Evolutionary conservation across 2,329 filamentous ascomycete species (phyloP).

Genomic region (Pestalotiopsis sp.): DNA sequence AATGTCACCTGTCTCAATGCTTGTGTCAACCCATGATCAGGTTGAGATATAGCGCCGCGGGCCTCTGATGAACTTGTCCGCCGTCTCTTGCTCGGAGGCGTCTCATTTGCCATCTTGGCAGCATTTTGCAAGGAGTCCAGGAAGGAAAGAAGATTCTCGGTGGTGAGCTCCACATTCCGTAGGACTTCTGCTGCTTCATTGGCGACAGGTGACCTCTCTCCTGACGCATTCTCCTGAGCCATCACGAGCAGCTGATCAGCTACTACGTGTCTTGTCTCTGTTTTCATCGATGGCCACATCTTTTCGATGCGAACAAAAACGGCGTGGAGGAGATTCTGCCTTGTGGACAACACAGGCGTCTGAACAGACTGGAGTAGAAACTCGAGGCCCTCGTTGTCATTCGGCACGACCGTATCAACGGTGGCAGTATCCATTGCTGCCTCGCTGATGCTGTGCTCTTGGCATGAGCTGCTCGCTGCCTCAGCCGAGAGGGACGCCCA

Average conservation of each 20-base stretch:
- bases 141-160: slow-evolving; percentile 71
- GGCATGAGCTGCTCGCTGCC: slow-evolving; percentile 54
- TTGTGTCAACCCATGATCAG: slow-evolving; percentile 29
- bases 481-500: slow-evolving; percentile 64
- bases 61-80: slow-evolving; percentile 63
- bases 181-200: slow-evolving; percentile 72
- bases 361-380: slow-evolving; percentile 52
- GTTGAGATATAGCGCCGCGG: slow-evolving; percentile 45
- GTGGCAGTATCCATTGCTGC: slow-evolving; percentile 43
- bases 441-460: slow-evolving; percentile 44
- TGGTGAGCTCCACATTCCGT: slow-evolving; percentile 72
- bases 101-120: slow-evolving; percentile 71
- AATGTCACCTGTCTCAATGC: slow-evolving; percentile 79
- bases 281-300: slow-evolving; percentile 75
- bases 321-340: slow-evolving; percentile 61
- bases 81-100: slow-evolving; percentile 75
- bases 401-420: slow-evolving; percentile 56
- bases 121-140: slow-evolving; percentile 74
- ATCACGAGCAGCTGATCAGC: slow-evolving; percentile 67
- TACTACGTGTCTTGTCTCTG: slow-evolving; percentile 59
- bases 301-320: slow-evolving; percentile 71
- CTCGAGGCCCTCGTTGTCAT: slow-evolving; percentile 54
- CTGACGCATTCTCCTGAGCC: slow-evolving; percentile 47
- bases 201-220: slow-evolving; percentile 44
- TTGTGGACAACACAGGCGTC: slow-evolving; percentile 40